phyloP scores from a whole-genome alignment of 2,329 filamentous ascomycete genomes.

The Arthrobotrys musiformis region DNA sequence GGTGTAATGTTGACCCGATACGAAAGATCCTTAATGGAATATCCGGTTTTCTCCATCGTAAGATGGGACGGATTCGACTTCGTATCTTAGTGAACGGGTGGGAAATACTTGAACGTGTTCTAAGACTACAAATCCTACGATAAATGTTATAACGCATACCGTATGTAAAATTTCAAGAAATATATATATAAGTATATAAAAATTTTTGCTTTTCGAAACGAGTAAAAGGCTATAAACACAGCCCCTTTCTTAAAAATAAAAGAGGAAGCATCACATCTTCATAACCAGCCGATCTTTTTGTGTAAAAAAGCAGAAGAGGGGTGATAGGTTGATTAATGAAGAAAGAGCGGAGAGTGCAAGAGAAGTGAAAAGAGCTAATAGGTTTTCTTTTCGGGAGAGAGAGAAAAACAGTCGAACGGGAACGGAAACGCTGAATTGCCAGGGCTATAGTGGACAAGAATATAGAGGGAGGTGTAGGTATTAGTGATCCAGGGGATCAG shows the following conservation, averaged over 20 bases:
- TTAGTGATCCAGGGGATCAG: background rate
- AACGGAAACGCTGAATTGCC: conserved; percentile 53
- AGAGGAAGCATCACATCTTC: background rate
- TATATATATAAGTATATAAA: too few species aligned
- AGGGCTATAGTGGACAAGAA: background rate
- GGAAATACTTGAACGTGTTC: too few species aligned
- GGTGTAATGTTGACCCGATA: conserved; percentile 51
- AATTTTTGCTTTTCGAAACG: too few species aligned
- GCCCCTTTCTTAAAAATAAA: too few species aligned
- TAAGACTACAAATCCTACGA: too few species aligned
- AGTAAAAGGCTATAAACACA: too few species aligned
- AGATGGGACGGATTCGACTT: conserved; percentile 1
- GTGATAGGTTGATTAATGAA: background rate
- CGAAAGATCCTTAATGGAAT: conserved; percentile 12
- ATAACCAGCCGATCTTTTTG: background rate
- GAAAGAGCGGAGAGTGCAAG: background rate
- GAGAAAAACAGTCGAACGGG: background rate
- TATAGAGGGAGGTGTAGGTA: conserved; percentile 2
- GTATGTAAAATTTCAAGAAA: too few species aligned
- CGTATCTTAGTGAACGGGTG: conserved; percentile 47
- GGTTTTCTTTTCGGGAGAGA: background rate
- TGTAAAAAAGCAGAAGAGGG: background rate
- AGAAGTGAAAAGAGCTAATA: too few species aligned
- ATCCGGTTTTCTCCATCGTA: too few species aligned
- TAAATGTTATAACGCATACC: too few species aligned